These are phyloP conservation scores for Chenopodium berlandieri DNA, from an alignment of 148 eudicot genomes.

Conservation along the genomic window DNA sequence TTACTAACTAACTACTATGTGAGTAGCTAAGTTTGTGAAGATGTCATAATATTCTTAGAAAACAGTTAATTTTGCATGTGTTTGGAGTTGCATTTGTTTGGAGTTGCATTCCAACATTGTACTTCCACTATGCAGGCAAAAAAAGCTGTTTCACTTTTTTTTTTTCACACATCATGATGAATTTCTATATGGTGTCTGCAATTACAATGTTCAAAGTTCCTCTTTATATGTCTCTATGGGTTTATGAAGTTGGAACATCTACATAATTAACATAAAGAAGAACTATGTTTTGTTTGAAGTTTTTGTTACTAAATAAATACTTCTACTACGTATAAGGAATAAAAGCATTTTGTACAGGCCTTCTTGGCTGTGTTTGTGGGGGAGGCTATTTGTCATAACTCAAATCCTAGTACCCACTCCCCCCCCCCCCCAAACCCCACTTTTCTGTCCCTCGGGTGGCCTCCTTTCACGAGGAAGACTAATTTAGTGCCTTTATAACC, in stretches of 20 bases:
- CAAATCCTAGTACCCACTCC: background rate
- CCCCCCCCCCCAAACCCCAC: no score
- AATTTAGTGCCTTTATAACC: no score
- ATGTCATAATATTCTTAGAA: background rate
- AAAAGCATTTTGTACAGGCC: background rate
- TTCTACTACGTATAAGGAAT: background rate
- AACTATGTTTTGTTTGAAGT: background rate
- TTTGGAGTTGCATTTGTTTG: background rate
- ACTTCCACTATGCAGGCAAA: background rate
- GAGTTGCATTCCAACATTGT: background rate
- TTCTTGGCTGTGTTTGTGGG: background rate
- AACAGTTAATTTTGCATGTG: background rate
- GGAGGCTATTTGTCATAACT: background rate
- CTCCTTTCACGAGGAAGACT: no score
- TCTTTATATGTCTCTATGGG: background rate
- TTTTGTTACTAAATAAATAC: background rate
- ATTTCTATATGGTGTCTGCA: background rate
- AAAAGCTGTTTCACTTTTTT: background rate
- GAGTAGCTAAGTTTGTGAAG: background rate
- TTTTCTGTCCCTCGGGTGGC: no score
- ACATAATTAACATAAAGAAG: no score
- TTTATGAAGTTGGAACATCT: background rate
- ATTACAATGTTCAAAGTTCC: background rate
- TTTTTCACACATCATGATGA: background rate
- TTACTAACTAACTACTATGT: background rate